Base-by-base conservation (phyloP, 495 filamentous ascomycete species). In the Talaromyces wortmannii region DNA sequence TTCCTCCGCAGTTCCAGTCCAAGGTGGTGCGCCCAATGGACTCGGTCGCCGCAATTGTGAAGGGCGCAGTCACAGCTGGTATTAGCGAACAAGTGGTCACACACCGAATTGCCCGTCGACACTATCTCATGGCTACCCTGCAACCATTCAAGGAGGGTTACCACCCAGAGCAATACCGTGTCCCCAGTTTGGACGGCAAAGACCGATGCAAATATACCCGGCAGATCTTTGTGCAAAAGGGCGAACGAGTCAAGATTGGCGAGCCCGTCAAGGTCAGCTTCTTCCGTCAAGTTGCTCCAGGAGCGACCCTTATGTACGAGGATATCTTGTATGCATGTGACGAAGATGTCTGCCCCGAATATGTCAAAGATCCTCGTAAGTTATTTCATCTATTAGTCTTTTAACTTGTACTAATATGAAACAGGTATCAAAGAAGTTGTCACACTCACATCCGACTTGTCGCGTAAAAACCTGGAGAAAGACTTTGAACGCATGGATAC, bases 401-500 rank as follows among this genome's bases (percentile, higher is more conserved):
- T 45, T 42, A 10, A 15, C 12, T 32, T 16, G 18, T 48, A 53
- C 53, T 59, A 45, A 61, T 33, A 15, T 48, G 13, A 17, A 51
- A 55, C 63, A 98, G 92, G 92, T 59, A 97, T 98, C 83, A 97
- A 97, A 80, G 94, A 98, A 71, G 91, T 98, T 31, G 95, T 98
- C 56, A 98, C 94, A 2, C 85, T 98, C 43, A 97, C 95, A 7
- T 96, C 91, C 45, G 94, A 98, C 68, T 80, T 98, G 36, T 96
- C 91, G 13, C 87, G 94, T 58, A 98, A 98, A 80, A 97, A 97
- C 67, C 84, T 98, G 1, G 94, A 98, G 70, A 97, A 96, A 68
- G 94, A 98, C 67, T 98, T 98, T 57, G 94, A 98, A 73, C 84
- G 95, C 62, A 98, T 98, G 94, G 94, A 98, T 70, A 98, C 94